A percentile compares a stretch with the other conserved stretches of the same genome.
These are phyloP conservation scores for Tylopilus plumbeoviolaceoides DNA, from an alignment of 768 basidiomycete species.

Conservation along the genomic window DNA sequence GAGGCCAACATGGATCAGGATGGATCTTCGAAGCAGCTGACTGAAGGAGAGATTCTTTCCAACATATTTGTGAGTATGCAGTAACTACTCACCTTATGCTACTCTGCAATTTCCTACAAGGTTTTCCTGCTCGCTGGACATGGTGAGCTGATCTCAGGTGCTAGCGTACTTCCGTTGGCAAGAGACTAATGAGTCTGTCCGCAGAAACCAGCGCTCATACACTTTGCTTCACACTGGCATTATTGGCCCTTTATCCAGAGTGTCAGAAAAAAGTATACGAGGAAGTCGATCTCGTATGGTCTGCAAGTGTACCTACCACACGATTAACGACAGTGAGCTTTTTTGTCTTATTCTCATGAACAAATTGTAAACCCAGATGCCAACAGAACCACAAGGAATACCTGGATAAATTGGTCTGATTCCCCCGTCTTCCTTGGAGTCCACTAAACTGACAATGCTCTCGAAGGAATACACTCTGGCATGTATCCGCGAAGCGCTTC, in stretches of 20 bases:
- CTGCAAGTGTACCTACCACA: slow-evolving; percentile 29
- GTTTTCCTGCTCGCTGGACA: slow-evolving; percentile 48
- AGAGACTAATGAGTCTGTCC: slow-evolving; percentile 3
- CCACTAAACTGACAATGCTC: background rate
- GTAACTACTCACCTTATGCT: background rate
- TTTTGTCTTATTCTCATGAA: background rate
- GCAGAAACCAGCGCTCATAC: slow-evolving; percentile 48
- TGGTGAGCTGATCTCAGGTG: slow-evolving; percentile 27
- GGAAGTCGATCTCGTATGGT: slow-evolving; percentile 40
- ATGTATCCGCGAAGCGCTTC: slow-evolving; percentile 44
- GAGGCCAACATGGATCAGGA: slow-evolving; percentile 43
- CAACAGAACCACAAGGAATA: slow-evolving; percentile 38
- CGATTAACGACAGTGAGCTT: slow-evolving; percentile 28
- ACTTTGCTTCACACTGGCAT: slow-evolving; percentile 38
- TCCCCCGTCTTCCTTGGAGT: background rate
- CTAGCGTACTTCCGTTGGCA: background rate
- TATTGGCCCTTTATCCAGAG: slow-evolving; percentile 49
- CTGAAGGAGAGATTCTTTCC: slow-evolving; percentile 45
- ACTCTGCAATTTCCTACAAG: slow-evolving; percentile 21
- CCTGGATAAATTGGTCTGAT: slow-evolving; percentile 35
- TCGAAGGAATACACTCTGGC: slow-evolving; percentile 41
- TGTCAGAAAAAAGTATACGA: slow-evolving; percentile 44
- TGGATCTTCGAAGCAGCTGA: slow-evolving; percentile 29
- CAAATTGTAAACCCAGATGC: background rate
- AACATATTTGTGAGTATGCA: slow-evolving; percentile 41